Base-by-base conservation (phyloP, 768 basidiomycete genomes). In the Hypholoma fasciculare region DNA sequence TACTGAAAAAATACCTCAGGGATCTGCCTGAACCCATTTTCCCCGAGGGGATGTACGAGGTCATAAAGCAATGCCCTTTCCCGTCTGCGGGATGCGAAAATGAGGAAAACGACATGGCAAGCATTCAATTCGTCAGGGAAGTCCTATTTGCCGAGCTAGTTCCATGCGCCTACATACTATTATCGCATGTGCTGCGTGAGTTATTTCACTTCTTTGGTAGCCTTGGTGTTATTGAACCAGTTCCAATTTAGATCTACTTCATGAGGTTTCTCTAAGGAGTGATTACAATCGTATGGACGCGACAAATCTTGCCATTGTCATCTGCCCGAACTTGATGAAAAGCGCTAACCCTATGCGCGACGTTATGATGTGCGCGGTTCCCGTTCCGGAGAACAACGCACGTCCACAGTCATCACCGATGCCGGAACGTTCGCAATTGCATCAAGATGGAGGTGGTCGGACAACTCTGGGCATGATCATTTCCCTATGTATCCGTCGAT, bases 1-100 rank as follows among this genome's bases (percentile, higher is more conserved):
- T 95, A 37, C 73, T 95, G 54, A 94, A 95, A 76, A 93, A 92
- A 68, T 94, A 89, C 67, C 73, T 95, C 23, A 83, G 90, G 38
- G 90, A 93, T 69, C 76, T 95, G 1, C 90, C 91, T 1, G 80
- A 84, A 51, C 89, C 93, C 3, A 72, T 91, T n/a, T 90, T 95
- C 62, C 82, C 88, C 0, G 90, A 92, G 71, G 69, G 67, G 5
- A 69, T 87, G 13, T 94, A 93, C 69, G 78, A 84, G 6, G 53
- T 77, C 37, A 84, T 94, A 40, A 81, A 79, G 38, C 79, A 80
- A 56, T 95, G 93, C 72, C 93, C 93, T 7, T 58, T 69, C 19
- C 23, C 78, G 80, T 8, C 74, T 67, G 52, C 80, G 85, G 61
- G 74, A 78, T 3, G 44, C 54, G 34, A 46, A n/a, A 60, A 65